Percentiles rank a stretch among this genome's conserved stretches.
phyloP scores from a whole-genome alignment of 768 basidiomycete genomes.

The Tubosaeta brunneosetosa region DNA sequence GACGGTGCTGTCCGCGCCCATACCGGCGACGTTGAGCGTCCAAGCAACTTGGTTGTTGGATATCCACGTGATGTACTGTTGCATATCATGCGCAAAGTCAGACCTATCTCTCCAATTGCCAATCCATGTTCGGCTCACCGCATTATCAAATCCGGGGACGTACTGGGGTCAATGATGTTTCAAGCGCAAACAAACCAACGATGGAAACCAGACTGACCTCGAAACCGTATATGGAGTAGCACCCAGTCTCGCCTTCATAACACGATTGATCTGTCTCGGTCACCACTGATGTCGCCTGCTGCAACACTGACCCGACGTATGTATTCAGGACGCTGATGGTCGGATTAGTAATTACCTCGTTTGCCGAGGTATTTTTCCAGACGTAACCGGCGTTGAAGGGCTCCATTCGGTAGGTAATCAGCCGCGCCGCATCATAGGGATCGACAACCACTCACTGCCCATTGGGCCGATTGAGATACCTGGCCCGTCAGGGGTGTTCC shows the following conservation, averaged over 20 bases:
- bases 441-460: constrained; percentile 51
- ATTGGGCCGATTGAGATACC: constrained; percentile 85
- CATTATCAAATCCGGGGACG: constrained; percentile 61
- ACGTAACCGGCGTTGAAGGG: constrained; percentile 74
- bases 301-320: constrained; percentile 63
- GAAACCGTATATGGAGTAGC: constrained; percentile 77
- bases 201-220: constrained; percentile 41
- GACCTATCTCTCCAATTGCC: neutral
- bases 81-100: neutral
- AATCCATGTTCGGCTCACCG: constrained; percentile 36
- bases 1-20: constrained; percentile 56
- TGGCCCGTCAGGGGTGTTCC: constrained; percentile 42
- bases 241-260: constrained; percentile 58
- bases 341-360: constrained; percentile 54
- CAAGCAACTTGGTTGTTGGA: constrained; percentile 62
- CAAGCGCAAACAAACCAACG: neutral
- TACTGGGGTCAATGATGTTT: constrained; percentile 16
- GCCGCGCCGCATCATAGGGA: neutral
- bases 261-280: constrained; percentile 63
- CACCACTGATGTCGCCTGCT: constrained; percentile 77
- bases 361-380: constrained; percentile 59
- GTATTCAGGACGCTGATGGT: constrained; percentile 53
- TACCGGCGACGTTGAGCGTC: constrained; percentile 66
- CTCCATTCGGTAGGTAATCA: constrained; percentile 26
- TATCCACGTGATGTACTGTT: constrained; percentile 83